Evolutionary conservation across 2,329 filamentous ascomycete species (phyloP), one percentile per base, ranked within the genome.

Genomic region (Exophiala sp.): DNA sequence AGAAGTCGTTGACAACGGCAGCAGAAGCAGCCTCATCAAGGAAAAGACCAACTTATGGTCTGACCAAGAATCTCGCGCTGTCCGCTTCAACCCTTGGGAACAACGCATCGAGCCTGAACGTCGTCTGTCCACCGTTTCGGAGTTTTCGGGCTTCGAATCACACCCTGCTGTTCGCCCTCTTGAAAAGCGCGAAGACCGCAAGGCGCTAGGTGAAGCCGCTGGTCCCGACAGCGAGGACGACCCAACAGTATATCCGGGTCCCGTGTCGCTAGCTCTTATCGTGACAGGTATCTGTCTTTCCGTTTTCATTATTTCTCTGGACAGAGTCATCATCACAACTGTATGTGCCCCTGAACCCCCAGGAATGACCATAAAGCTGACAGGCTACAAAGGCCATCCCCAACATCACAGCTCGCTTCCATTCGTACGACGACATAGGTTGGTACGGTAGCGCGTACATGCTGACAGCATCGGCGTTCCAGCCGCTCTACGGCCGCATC

Each of bases 261-360:
- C 58, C 33, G 36, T 66, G 10, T 53, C 51, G 2, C 49, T 67
- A 9, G 40, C 52, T 12, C 49, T 66, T 33, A 44, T 69, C 16
- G 62, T 67, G 39, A 41, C 59, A 6, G 65, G 66, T 9, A 60
- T 69, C 18, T 65, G 62, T 48, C 52, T 69, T 10, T 61, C 62
- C 29, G 63, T 68, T 1, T 65, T 67, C 38, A 57, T 66, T 4
- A 62, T 68, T 14, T 64, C 65, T 1, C 48, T 68, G n/a, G 63
- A 66, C 47, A 48, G 63, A 52, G 62, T 52, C 39, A 63, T 63
- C 41, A 60, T 64, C 43, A 63, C 58, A 11, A 62, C 62, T 18
- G 60, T 64, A 54, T 14, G 52, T 82, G 47, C 69, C 42, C 46
- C 42, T n/a, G 18, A 7, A 36, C 38, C 21, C 24, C 21, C 20